Evolutionary conservation across 495 filamentous ascomycete species (phyloP).

Genomic region (Tuber borchii): DNA sequence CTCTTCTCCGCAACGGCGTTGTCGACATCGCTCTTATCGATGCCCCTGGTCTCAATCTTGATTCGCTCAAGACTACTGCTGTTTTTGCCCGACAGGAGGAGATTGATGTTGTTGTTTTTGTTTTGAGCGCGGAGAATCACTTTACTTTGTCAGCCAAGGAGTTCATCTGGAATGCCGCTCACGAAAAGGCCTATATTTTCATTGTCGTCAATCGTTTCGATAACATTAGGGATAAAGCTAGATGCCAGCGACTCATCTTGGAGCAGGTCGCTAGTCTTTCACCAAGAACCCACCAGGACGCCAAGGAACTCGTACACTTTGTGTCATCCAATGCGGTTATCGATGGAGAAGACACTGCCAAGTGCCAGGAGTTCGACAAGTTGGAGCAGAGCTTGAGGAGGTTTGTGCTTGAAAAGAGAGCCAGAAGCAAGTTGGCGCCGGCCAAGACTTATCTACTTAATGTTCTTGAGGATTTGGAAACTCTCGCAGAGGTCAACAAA

Average conservation of each 20-base stretch:
- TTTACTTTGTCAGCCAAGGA: slow-evolving; percentile 94
- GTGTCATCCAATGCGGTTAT: slow-evolving; percentile 94
- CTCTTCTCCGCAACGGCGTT: slow-evolving; percentile 90
- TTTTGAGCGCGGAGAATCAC: slow-evolving; percentile 94
- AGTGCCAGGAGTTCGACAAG: slow-evolving; percentile 77
- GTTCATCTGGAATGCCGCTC: slow-evolving; percentile 89
- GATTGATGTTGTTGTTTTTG: slow-evolving; percentile 97
- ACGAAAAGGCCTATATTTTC: slow-evolving; percentile 97
- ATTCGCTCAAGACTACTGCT: slow-evolving; percentile 92
- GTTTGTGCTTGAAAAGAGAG: slow-evolving; percentile 93
- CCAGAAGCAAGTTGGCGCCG: slow-evolving; percentile 88
- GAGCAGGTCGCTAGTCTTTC: slow-evolving; percentile 80
- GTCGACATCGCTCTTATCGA: slow-evolving; percentile 98
- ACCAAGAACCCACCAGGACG: slow-evolving; percentile 85
- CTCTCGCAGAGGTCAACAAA: slow-evolving; percentile 75
- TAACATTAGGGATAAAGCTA: slow-evolving; percentile 80
- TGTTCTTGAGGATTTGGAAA: slow-evolving; percentile 74
- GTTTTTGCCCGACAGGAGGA: slow-evolving; percentile 96
- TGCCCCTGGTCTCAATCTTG: slow-evolving; percentile 88
- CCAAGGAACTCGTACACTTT: slow-evolving; percentile 88
- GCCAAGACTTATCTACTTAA: slow-evolving; percentile 96
- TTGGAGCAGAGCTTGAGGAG: slow-evolving; percentile 81
- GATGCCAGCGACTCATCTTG: slow-evolving; percentile 82
- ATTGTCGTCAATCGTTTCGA: slow-evolving; percentile 98
- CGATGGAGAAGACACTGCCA: slow-evolving; percentile 84